Conservation (phyloP, 129 eudicot genomes). For the Scalesia atractyloides region DNA sequence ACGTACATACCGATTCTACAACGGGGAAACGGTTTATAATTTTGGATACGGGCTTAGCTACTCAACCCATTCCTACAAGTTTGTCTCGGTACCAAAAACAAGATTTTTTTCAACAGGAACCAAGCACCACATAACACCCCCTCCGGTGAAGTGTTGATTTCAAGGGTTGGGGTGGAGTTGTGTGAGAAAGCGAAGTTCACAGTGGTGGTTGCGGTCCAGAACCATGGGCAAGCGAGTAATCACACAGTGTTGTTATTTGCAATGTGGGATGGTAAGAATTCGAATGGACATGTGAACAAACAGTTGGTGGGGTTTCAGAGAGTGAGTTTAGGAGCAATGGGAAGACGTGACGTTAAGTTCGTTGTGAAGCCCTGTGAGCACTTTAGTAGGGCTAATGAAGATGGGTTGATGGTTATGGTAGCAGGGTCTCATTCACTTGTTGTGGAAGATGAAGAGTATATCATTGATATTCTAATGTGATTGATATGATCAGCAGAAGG, state of each 20-base stretch:
- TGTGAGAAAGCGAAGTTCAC: constrained; percentile 43
- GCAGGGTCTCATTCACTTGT: constrained; percentile 46
- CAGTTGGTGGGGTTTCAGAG: constrained; percentile 59
- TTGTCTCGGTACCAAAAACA: constrained; percentile 29
- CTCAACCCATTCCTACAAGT: constrained; percentile 51
- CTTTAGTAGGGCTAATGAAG: constrained; percentile 48
- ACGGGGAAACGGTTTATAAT: constrained; percentile 53
- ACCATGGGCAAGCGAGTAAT: constrained; percentile 49
- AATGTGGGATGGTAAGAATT: constrained; percentile 23
- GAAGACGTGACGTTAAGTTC: constrained; percentile 43
- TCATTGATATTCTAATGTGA: constrained; percentile 34
- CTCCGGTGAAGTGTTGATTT: constrained; percentile 28
- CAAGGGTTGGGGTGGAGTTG: constrained; percentile 26
- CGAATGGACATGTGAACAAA: constrained; percentile 42
- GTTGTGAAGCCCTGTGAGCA: constrained; percentile 70
- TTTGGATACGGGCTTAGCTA: constrained; percentile 72
- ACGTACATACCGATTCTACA: constrained; percentile 65
- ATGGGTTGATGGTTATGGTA: constrained; percentile 59
- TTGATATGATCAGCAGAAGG: neutral
- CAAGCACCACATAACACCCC: constrained; percentile 8
- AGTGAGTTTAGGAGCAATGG: constrained; percentile 43
- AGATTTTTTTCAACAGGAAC: constrained; percentile 17
- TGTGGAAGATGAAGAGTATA: constrained; percentile 59
- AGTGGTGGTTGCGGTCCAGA: constrained; percentile 43
- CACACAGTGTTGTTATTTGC: constrained; percentile 58